Base-by-base conservation (phyloP, 371 early-diverging fungal species). In the Blyttiomyces sp. region DNA sequence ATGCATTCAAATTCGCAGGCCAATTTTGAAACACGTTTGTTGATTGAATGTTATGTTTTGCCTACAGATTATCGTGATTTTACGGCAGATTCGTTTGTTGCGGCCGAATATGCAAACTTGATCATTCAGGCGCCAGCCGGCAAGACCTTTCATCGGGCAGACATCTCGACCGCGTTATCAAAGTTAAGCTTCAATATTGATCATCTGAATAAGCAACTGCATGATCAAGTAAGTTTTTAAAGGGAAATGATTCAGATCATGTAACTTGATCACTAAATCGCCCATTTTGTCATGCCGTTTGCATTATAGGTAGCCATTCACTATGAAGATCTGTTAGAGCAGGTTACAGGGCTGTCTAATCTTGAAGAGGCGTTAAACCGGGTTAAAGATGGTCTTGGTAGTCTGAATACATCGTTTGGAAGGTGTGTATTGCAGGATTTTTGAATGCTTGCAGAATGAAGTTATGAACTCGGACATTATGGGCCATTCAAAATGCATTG, bases 121-220 rank as follows among this genome's bases (percentile, higher is more conserved):
- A 64, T 72, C 56, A 63, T 72, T 28, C 66, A 69, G 52, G 66
- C 68, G 2, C 71, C 71, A 2, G 49, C 64, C 39, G 49, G 59
- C 1, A 60, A 58, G 17, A n/a, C 54, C 3, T 70, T 54, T 43
- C 69, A 66, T 42, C 69, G 71, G 13, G 43, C 68, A 46, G 88
- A 88, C 62, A 80, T 88, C 30, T 70, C 83, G 3, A 80, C 85
- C 7, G 84, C 88, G 1, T 74, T 90, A 2, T 80, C 88, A 9
- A 87, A 83, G 60, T 74, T 90, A 33, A 77, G 83, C 11, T 87
- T 87, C 71, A 85, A 82, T 48, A 84, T 90, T 46, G 89, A 89
- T 44, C 85, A 84, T 64, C 74, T 90, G 39, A 86, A 86, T 61
- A 88, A 87, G 60, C 85, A 88, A 48, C 82, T 90, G 4, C 86